Evolutionary conservation across 495 filamentous ascomycete genomes (phyloP).

Genomic region (Darksidea phi): DNA sequence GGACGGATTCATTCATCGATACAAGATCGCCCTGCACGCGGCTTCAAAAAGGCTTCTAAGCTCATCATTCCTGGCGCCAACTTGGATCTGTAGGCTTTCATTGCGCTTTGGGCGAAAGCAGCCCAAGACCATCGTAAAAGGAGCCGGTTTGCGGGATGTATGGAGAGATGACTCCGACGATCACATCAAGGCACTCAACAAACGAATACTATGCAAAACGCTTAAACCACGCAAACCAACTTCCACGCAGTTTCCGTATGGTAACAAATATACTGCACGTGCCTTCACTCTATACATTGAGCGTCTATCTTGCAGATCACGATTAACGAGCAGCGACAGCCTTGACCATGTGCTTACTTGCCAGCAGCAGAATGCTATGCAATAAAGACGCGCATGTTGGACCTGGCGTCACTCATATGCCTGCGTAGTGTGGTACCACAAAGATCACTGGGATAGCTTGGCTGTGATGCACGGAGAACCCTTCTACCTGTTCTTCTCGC

Average conservation of each 20-base stretch:
- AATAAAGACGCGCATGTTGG: neutral
- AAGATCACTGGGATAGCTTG: neutral
- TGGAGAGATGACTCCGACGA: neutral
- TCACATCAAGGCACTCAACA: neutral
- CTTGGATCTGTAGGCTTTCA: no score
- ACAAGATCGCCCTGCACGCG: no score
- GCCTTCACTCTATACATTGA: neutral
- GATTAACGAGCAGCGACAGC: constrained; percentile 1
- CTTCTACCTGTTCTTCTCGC: constrained; percentile 14
- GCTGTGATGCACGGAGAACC: neutral
- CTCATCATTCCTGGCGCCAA: no score
- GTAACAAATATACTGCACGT: neutral
- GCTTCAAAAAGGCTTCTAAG: no score
- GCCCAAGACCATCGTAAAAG: no score
- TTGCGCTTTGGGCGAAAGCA: no score
- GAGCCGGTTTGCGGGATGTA: neutral
- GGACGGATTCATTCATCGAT: no score
- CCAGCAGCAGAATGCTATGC: neutral
- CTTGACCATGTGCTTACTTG: neutral
- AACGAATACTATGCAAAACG: neutral
- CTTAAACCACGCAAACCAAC: no score
- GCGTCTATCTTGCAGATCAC: neutral
- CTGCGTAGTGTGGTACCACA: no score
- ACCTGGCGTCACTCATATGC: neutral
- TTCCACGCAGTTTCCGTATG: no score